phyloP scores from a whole-genome alignment of 2,329 filamentous ascomycete genomes.

The Remersonia thermophila region DNA sequence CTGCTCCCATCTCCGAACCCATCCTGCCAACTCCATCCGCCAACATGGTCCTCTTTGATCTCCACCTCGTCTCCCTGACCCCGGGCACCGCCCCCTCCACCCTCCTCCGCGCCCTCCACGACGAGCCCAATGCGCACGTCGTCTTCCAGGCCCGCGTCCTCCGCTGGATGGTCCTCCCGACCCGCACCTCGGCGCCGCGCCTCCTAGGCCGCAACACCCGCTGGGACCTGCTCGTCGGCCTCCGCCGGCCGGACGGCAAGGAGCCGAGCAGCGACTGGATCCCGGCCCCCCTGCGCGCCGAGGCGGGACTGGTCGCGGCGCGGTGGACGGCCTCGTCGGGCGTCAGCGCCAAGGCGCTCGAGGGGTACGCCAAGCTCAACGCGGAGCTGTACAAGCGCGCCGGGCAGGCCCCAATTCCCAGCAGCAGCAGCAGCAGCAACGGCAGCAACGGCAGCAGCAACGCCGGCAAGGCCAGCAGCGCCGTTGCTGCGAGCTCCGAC shows the following conservation, averaged over 20 bases:
- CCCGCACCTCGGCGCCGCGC: background rate
- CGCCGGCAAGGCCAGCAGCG: no score
- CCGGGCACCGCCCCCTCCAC: background rate
- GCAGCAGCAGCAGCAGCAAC: no score
- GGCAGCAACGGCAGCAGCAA: no score
- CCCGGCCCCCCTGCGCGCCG: background rate
- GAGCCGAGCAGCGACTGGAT: no score
- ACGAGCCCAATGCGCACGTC: background rate
- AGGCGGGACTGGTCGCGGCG: background rate
- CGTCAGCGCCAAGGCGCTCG: background rate
- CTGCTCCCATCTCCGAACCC: no score
- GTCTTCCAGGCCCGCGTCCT: background rate
- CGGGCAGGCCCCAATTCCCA: no score
- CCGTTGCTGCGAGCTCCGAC: background rate
- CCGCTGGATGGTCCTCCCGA: conserved; percentile 1
- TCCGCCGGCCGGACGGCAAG: background rate
- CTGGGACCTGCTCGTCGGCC: background rate
- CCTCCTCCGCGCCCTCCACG: background rate
- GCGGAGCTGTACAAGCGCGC: background rate
- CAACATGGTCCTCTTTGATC: conserved; percentile 1
- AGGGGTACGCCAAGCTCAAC: background rate
- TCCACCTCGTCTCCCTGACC: background rate
- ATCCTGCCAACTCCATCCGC: no score
- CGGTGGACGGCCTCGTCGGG: background rate
- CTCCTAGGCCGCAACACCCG: background rate